Conservation (phyloP, 139 green algal genomes). For the Tetraselmis chui region DNA sequence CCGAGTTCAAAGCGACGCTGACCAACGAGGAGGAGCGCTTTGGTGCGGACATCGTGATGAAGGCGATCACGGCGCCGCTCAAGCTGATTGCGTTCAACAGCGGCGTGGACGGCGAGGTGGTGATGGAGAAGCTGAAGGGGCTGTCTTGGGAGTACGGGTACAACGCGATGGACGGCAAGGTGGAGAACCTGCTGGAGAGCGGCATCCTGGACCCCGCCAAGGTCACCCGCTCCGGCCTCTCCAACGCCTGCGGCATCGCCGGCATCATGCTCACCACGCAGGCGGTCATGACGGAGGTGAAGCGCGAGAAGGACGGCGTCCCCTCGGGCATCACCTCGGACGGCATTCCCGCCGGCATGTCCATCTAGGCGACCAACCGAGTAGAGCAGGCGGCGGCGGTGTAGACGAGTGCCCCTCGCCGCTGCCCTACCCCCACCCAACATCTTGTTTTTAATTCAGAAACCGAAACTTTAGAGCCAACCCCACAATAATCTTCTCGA, state of each 20-base stretch:
- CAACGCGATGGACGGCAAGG: conserved; percentile 34
- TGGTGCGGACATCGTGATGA: conserved; percentile 92
- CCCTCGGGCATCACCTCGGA: conserved; percentile 36
- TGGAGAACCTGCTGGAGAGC: conserved; percentile 71
- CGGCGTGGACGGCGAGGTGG: conserved; percentile 81
- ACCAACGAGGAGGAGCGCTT: conserved; percentile 81
- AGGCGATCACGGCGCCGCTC: conserved; percentile 58
- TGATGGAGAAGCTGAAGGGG: conserved; percentile 81
- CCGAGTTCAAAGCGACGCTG: conserved; percentile 76
- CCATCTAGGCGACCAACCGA: conserved; percentile 75
- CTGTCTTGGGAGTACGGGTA: conserved; percentile 63
- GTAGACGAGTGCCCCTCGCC: too few species aligned
- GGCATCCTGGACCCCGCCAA: conserved; percentile 97
- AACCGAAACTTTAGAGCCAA: too few species aligned
- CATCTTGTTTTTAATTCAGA: too few species aligned
- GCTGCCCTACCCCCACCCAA: too few species aligned
- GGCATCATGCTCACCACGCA: conserved; percentile 99
- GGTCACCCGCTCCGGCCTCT: conserved; percentile 85
- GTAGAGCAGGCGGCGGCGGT: too few species aligned
- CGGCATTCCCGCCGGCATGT: conserved; percentile 78
- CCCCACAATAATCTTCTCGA: too few species aligned
- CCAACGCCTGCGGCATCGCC: conserved; percentile 88
- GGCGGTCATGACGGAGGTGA: conserved; percentile 86
- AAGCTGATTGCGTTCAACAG: conserved; percentile 84
- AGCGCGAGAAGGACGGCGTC: conserved; percentile 24